A percentile compares a stretch with the other conserved stretches of the same genome.
Conservation (phyloP, 352 stramenopile genomes). For the Globisporangium rhizosaccharum region DNA sequence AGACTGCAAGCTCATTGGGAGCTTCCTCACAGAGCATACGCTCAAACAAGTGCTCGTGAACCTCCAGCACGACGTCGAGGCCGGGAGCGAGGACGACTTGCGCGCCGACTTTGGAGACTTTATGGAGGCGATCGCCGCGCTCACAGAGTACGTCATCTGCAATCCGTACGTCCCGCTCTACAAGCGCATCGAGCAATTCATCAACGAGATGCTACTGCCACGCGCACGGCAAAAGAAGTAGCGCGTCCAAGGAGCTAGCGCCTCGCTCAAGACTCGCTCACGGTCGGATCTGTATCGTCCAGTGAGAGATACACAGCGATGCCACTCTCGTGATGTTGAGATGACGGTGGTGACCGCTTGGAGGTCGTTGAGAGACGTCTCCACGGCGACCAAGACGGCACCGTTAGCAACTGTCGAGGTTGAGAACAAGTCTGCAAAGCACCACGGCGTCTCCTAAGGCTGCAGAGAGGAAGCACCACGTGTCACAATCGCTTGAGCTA, state of each 20-base stretch:
- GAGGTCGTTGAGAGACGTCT: too few relatives aligned
- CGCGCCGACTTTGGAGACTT: conserved; percentile 66
- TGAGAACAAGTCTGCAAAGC: too few relatives aligned
- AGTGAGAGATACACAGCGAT: too few relatives aligned
- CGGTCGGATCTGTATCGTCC: too few relatives aligned
- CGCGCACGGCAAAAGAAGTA: conserved; percentile 71
- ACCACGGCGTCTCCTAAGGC: too few relatives aligned
- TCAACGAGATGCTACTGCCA: conserved; percentile 68
- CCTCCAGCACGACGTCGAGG: conserved; percentile 50
- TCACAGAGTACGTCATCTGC: conserved; percentile 75
- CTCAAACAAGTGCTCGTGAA: conserved; percentile 77
- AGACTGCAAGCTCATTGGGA: conserved; percentile 73
- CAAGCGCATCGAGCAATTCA: conserved; percentile 75
- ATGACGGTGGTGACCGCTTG: too few relatives aligned
- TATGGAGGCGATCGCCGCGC: conserved; percentile 60
- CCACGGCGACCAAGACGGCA: too few relatives aligned
- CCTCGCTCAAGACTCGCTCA: too few relatives aligned
- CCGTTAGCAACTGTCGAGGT: too few relatives aligned
- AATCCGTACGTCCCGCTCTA: conserved; percentile 74
- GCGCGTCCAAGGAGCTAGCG: background rate
- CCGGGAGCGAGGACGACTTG: conserved; percentile 28
- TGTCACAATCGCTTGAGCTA: too few relatives aligned
- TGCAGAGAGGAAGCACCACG: too few relatives aligned
- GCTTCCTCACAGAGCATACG: conserved; percentile 72
- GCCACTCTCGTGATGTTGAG: too few relatives aligned